Percentiles rank a stretch among this genome's conserved stretches.
phyloP scores from a whole-genome alignment of 192 early-diverging fungal species.

The Dissophora globulifera region DNA sequence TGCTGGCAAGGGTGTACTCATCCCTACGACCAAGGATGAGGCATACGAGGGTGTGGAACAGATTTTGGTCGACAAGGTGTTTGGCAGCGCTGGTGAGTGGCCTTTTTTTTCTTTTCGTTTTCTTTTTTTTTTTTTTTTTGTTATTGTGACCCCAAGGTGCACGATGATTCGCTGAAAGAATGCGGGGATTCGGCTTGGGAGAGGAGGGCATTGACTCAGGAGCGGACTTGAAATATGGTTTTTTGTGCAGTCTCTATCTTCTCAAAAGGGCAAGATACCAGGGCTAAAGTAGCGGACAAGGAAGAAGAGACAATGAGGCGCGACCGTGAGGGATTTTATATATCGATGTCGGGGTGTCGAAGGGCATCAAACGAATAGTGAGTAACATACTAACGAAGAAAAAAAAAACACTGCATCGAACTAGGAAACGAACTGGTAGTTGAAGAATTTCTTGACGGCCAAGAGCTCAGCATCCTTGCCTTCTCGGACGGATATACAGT shows the following conservation, averaged over 20 bases:
- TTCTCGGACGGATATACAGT: slow-evolving; percentile 97
- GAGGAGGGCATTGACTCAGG: slow-evolving; percentile 17
- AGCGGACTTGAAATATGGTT: slow-evolving; percentile 13
- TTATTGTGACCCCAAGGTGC: neutral
- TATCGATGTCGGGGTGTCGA: too few species aligned
- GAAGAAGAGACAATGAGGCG: too few species aligned
- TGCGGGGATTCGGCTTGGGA: slow-evolving; percentile 40
- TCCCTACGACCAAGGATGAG: slow-evolving; percentile 88
- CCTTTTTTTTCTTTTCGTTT: neutral
- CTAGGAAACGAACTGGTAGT: slow-evolving; percentile 86
- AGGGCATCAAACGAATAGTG: too few species aligned
- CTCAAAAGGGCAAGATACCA: neutral
- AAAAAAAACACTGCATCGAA: too few species aligned
- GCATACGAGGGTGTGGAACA: slow-evolving; percentile 83
- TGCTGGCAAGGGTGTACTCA: slow-evolving; percentile 96
- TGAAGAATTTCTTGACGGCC: slow-evolving; percentile 93
- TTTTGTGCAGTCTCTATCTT: neutral
- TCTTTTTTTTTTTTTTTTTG: neutral
- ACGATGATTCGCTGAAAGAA: slow-evolving; percentile 37
- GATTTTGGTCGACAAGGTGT: slow-evolving; percentile 92
- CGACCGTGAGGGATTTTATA: too few species aligned
- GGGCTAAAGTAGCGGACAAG: too few species aligned
- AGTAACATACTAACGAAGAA: too few species aligned
- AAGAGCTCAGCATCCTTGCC: slow-evolving; percentile 93
- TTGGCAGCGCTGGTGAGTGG: slow-evolving; percentile 82